Base-by-base conservation (phyloP, 495 filamentous ascomycete genomes). In the Aspergillus steynii region DNA sequence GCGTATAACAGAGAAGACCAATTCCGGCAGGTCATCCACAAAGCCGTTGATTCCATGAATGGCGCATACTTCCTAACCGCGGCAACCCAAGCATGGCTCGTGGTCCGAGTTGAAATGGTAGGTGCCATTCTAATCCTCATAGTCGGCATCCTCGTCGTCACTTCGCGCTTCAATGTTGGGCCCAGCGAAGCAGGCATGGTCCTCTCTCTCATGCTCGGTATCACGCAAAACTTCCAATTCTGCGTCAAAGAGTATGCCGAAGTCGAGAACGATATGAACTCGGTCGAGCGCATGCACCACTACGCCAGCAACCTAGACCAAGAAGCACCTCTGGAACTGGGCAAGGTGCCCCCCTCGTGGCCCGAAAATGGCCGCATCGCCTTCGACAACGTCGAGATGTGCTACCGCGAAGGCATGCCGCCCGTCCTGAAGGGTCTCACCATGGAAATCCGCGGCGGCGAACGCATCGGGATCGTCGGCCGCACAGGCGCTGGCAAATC, bases 201-300 rank as follows among this genome's bases (percentile, higher is more conserved):
- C 0, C 81, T 98, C 9, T 93, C 90, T 10, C 97, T 97, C 70
- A 96, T 98, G 64, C 82, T 98, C 2, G 84, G 88, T 32, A 96
- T 97, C 62, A 92, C 96, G n/a, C 90, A 95, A 75, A 92, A 96
- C 90, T 85, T 97, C 51, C 93, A 97, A 70, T 97, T 96, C 75
- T 93, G 92, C 2, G 90, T 98, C 25, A 86, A 94, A 45, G 95
- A 98, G 75, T 83, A 97, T 42, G 93, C 95, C 37, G 95, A 98
- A 71, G 91, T 97, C 26, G 95, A 99, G 72, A 97, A 97, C 78
- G 89, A 90, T 69, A 97, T 99, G 93, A 97, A 96, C 66, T 86
- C 95, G 1, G 94, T 94, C 3, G 94, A 99, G 70, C 90, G 95
- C 31, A 81, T 99, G n/a, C 83, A 91, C 72, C 91, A 95, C 77